These are phyloP conservation scores for Penicillium janthinellum DNA, from an alignment of 2,329 filamentous ascomycete species.

Conservation along the genomic window DNA sequence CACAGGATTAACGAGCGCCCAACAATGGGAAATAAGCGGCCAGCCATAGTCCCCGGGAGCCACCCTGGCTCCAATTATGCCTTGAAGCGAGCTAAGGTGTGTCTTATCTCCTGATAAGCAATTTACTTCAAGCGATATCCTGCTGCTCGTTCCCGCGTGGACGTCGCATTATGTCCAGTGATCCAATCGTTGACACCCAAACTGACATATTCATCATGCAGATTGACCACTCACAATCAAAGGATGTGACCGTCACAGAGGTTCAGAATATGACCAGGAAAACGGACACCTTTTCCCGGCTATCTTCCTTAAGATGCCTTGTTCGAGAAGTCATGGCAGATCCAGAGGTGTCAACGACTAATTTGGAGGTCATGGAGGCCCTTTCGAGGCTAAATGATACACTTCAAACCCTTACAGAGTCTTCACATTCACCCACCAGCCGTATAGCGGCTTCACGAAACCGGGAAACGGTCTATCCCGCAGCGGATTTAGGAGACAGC, in stretches of 20 bases:
- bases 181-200: background rate
- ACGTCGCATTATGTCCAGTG: background rate
- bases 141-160: background rate
- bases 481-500: background rate
- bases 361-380: constrained; percentile 23
- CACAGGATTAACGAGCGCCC: background rate
- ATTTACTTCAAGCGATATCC: background rate
- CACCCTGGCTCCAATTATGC: background rate
- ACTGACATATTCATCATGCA: constrained; percentile 4
- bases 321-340: constrained; percentile 25
- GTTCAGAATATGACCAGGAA: background rate
- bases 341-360: constrained; percentile 15
- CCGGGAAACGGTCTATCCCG: background rate
- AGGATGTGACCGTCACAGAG: background rate
- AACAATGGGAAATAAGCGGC: constrained; percentile 33
- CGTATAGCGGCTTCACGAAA: background rate
- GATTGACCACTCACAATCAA: background rate
- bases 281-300: constrained; percentile 17
- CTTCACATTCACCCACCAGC: background rate
- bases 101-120: background rate
- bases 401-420: constrained; percentile 13
- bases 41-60: background rate
- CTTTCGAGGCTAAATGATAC: constrained; percentile 24
- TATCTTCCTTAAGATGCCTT: constrained; percentile 24
- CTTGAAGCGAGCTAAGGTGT: constrained; percentile 26